A percentile compares a stretch with the other conserved stretches of the same genome.
phyloP scores from a whole-genome alignment of 768 basidiomycete genomes.

The Boletus edulis region DNA sequence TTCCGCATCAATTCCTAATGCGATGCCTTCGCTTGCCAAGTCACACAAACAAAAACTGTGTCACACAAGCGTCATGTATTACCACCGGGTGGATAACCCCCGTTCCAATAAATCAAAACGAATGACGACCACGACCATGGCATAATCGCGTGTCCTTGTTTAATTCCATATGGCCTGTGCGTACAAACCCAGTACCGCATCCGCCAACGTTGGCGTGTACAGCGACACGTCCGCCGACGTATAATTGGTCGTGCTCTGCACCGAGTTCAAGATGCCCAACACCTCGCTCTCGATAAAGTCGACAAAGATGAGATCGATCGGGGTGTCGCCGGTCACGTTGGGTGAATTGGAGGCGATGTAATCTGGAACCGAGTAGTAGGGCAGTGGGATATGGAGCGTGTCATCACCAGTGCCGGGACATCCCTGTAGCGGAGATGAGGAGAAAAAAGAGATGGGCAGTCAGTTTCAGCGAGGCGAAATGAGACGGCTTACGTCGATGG shows the following conservation, averaged over 20 bases:
- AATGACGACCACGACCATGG: too few species aligned
- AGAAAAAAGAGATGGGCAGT: too few species aligned
- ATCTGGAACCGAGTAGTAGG: constrained; percentile 51
- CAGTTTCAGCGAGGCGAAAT: not conserved
- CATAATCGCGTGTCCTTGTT: not conserved
- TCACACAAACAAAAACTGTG: not conserved
- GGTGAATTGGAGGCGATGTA: constrained; percentile 61
- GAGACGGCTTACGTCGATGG: constrained; percentile 49
- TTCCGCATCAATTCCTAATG: too few species aligned
- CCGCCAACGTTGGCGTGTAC: constrained; percentile 49
- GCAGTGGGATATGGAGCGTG: constrained; percentile 57
- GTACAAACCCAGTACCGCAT: constrained; percentile 39
- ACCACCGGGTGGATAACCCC: not conserved
- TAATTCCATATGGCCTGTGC: constrained; percentile 34
- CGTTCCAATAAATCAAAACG: not conserved
- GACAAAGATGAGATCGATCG: constrained; percentile 74
- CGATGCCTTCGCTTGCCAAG: not conserved
- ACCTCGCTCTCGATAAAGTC: constrained; percentile 61
- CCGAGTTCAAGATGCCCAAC: constrained; percentile 51
- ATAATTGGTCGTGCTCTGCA: constrained; percentile 51
- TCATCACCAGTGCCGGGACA: constrained; percentile 62
- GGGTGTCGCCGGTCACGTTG: constrained; percentile 43
- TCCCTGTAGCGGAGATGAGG: not conserved
- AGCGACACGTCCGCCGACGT: constrained; percentile 47
- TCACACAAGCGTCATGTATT: not conserved